phyloP scores from a whole-genome alignment of 345 rosid genomes.

The Carallia brachiata region DNA sequence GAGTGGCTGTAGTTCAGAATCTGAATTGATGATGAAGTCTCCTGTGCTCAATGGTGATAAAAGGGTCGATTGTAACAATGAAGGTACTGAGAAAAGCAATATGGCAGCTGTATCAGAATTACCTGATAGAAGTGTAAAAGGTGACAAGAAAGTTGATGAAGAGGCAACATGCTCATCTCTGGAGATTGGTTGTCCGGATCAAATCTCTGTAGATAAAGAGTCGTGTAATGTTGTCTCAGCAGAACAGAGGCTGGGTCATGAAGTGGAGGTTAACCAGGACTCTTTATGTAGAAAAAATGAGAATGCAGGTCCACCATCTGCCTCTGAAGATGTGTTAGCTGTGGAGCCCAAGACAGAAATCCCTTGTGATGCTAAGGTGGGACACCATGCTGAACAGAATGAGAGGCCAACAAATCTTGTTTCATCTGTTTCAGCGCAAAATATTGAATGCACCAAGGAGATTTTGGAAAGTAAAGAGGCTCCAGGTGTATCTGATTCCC shows the following conservation, averaged over 20 bases:
- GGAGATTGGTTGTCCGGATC: neutral
- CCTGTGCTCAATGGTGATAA: neutral
- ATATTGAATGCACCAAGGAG: slow-evolving; percentile 35
- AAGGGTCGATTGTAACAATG: neutral
- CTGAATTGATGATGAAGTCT: neutral
- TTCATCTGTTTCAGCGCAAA: slow-evolving; percentile 22
- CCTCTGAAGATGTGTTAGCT: slow-evolving; percentile 15
- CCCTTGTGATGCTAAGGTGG: neutral
- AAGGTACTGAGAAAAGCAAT: neutral
- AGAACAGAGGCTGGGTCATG: neutral
- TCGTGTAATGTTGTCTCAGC: neutral
- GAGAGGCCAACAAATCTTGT: slow-evolving; percentile 1
- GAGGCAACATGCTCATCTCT: neutral
- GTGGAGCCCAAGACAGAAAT: slow-evolving; percentile 34
- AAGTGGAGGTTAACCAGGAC: neutral
- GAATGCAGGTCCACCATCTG: neutral
- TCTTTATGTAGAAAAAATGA: neutral
- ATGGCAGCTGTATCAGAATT: neutral
- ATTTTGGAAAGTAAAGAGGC: slow-evolving; percentile 6
- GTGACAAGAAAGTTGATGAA: neutral
- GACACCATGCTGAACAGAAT: neutral
- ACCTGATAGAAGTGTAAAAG: neutral
- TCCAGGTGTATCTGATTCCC: neutral
- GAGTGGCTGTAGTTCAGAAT: neutral
- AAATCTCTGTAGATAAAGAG: neutral